Evolutionary conservation across 2,329 filamentous ascomycete species (phyloP).

Genomic region (Xylariaceae sp.): DNA sequence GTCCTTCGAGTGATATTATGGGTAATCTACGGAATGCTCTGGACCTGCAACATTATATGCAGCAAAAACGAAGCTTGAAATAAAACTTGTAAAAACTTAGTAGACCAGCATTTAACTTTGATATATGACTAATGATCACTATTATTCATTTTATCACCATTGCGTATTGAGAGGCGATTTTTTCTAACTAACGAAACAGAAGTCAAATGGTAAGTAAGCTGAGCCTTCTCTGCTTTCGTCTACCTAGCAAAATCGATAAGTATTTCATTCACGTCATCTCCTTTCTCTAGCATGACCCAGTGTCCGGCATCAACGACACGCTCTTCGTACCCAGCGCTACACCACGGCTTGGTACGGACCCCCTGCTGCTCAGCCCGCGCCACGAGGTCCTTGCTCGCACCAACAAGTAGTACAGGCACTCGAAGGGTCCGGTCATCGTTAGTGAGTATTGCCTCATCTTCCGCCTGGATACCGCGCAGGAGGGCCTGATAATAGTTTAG

Average conservation of each 20-base stretch:
- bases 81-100: too few relatives aligned
- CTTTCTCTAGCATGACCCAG: slow-evolving; percentile 19
- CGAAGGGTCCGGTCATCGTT: slow-evolving; percentile 7
- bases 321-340: slow-evolving; percentile 4
- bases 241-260: slow-evolving; percentile 1
- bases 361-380: not conserved
- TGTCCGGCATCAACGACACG: slow-evolving; percentile 10
- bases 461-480: slow-evolving; percentile 7
- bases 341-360: slow-evolving; percentile 6
- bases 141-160: too few relatives aligned
- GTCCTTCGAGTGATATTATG: too few relatives aligned
- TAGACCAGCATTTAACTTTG: too few relatives aligned
- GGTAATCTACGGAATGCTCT: too few relatives aligned
- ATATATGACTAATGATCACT: too few relatives aligned
- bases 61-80: too few relatives aligned
- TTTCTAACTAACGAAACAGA: too few relatives aligned
- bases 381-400: not conserved
- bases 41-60: too few relatives aligned
- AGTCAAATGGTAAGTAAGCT: too few relatives aligned
- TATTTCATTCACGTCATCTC: slow-evolving; percentile 12
- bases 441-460: slow-evolving; percentile 8
- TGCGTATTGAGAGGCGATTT: too few relatives aligned
- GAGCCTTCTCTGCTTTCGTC: too few relatives aligned
- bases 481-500: slow-evolving; percentile 16
- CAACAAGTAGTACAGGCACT: slow-evolving; percentile 4